Evolutionary conservation across 306 rosid species (phyloP).

Genomic region (Dryas octopetala): DNA sequence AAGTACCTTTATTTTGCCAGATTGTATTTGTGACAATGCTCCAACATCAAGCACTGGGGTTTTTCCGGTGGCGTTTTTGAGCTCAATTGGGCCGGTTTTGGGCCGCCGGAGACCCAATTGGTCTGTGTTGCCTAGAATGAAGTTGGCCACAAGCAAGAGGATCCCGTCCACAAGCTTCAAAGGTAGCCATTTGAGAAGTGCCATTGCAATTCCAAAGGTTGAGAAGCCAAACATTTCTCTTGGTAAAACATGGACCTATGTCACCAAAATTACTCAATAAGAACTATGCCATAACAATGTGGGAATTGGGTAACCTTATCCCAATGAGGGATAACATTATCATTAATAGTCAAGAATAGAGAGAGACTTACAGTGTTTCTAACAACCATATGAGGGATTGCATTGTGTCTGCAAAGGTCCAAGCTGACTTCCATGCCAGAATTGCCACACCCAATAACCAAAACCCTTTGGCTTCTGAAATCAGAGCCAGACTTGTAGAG

Average conservation of each 20-base stretch:
- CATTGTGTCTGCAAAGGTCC: slow-evolving; percentile 83
- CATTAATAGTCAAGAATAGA: neutral
- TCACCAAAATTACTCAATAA: slow-evolving; percentile 5
- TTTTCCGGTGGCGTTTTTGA: slow-evolving; percentile 76
- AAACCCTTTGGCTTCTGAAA: slow-evolving; percentile 54
- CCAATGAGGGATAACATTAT: neutral
- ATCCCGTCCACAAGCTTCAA: slow-evolving; percentile 67
- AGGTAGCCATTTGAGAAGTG: slow-evolving; percentile 69
- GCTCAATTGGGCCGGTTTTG: slow-evolving; percentile 88
- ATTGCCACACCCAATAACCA: slow-evolving; percentile 93
- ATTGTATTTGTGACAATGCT: slow-evolving; percentile 60
- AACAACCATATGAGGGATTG: slow-evolving; percentile 74
- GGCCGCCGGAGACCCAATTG: slow-evolving; percentile 80
- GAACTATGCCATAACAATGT: too few relatives aligned
- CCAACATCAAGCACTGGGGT: slow-evolving; percentile 95
- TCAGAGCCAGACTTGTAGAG: slow-evolving; percentile 59
- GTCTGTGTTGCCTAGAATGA: slow-evolving; percentile 69
- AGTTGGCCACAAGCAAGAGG: slow-evolving; percentile 43
- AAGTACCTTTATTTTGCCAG: slow-evolving; percentile 76
- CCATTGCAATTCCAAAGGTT: slow-evolving; percentile 79
- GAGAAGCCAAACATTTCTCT: slow-evolving; percentile 86
- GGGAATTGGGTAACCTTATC: too few relatives aligned
- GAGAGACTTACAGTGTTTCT: slow-evolving; percentile 70
- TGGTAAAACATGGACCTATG: slow-evolving; percentile 86
- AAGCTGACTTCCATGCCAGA: slow-evolving; percentile 99